These are phyloP conservation scores for Tricholomella constricta DNA, from an alignment of 768 basidiomycete genomes.

Conservation along the genomic window DNA sequence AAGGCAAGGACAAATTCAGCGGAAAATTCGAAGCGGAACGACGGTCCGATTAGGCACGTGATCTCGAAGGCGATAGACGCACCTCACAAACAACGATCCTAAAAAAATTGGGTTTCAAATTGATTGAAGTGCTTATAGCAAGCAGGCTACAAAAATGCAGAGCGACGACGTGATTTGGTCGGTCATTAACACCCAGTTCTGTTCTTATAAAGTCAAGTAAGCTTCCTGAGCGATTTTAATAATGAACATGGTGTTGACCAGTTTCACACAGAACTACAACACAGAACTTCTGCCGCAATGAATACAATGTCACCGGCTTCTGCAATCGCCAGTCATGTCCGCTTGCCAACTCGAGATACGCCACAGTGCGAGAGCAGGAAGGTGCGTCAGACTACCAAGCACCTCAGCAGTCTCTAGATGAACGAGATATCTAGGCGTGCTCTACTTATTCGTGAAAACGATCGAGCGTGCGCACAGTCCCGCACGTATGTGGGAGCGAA, in stretches of 20 bases:
- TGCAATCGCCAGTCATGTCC: conserved; percentile 96
- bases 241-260: conserved; percentile 9
- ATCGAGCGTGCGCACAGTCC: conserved; percentile 97
- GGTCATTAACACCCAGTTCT: conserved; percentile 92
- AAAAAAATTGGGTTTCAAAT: conserved; percentile 14
- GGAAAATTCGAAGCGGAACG: background rate
- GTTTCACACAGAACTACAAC: conserved; percentile 70
- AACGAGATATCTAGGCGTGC: conserved; percentile 49
- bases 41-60: background rate
- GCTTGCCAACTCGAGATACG: conserved; percentile 96
- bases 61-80: conserved; percentile 8
- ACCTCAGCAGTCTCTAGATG: background rate
- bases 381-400: conserved; percentile 46
- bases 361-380: conserved; percentile 96
- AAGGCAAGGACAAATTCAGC: too few relatives aligned
- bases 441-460: conserved; percentile 96
- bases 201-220: conserved; percentile 99
- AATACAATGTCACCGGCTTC: conserved; percentile 97
- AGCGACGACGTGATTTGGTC: conserved; percentile 99
- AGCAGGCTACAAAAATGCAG: conserved; percentile 53
- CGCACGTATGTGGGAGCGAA: conserved; percentile 96
- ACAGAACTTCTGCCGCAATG: conserved; percentile 98
- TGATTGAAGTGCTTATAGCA: background rate
- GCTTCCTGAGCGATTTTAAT: conserved; percentile 28
- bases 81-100: conserved; percentile 10